Conservation (phyloP, 208 protist genomes). For the Acanthamoeba healyi region DNA sequence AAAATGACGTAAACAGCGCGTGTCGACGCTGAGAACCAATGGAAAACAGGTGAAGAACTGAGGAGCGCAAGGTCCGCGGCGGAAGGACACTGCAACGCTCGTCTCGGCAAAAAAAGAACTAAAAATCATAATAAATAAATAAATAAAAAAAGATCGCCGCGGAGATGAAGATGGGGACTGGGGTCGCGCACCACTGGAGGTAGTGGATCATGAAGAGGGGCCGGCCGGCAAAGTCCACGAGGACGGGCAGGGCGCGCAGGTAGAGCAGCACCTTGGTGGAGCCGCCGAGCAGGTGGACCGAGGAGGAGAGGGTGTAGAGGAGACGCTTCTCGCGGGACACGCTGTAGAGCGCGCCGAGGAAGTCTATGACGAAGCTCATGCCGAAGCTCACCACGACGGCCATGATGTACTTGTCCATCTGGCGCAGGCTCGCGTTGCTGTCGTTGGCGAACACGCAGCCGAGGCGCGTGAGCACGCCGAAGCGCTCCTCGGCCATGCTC, state of each 20-base stretch:
- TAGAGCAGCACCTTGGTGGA: constrained; percentile 45
- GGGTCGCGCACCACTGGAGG: neutral
- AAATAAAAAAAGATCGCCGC: neutral
- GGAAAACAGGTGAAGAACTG: neutral
- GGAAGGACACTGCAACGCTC: neutral
- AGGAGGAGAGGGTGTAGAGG: constrained; percentile 45
- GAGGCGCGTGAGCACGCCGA: neutral
- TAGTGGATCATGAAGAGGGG: constrained; percentile 20
- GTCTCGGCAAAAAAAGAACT: too few relatives aligned
- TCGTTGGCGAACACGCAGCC: neutral
- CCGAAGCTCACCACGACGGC: constrained; percentile 53
- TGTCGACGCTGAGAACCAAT: neutral
- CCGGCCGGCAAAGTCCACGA: constrained; percentile 36
- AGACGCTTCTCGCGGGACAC: constrained; percentile 35
- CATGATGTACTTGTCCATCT: constrained; percentile 46
- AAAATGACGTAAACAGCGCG: too few relatives aligned
- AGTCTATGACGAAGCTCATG: constrained; percentile 41
- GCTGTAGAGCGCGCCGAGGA: constrained; percentile 23
- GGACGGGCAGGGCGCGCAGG: neutral
- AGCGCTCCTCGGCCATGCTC: constrained; percentile 28
- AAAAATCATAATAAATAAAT: too few relatives aligned
- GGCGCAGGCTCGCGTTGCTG: neutral
- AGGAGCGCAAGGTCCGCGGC: too few relatives aligned
- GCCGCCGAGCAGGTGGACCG: constrained; percentile 16
- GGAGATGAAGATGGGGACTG: neutral